Evolutionary conservation across 169 alveolate species (phyloP).

Genomic region (Theileria annulata): DNA sequence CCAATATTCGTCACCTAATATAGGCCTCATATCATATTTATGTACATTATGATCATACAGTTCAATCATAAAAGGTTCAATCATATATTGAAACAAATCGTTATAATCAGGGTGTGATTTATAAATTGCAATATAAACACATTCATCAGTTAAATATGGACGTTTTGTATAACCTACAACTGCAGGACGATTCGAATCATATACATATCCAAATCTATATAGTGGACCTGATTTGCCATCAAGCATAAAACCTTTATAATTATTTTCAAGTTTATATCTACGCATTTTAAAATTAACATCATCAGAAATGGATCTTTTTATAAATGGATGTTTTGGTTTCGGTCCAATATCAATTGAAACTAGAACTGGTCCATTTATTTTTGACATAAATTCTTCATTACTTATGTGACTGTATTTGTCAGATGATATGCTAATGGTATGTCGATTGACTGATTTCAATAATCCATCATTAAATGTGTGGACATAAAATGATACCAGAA

Average conservation of each 20-base stretch:
- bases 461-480: no score
- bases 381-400: neutral
- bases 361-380: neutral
- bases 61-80: no score
- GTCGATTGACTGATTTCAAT: no score
- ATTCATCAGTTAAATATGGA: neutral
- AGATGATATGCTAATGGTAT: no score
- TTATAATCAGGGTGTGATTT: no score
- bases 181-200: neutral
- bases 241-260: neutral
- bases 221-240: neutral
- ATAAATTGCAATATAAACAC: neutral
- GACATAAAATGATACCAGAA: no score
- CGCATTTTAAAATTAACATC: neutral
- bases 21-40: no score
- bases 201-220: constrained; percentile 3
- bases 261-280: neutral
- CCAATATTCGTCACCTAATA: no score
- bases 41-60: no score
- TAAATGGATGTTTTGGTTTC: neutral
- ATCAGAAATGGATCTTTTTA: neutral
- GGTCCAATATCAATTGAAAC: neutral
- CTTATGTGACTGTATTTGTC: neutral
- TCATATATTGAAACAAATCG: no score
- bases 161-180: neutral